These are phyloP conservation scores for Calamus simplicifolius DNA, from an alignment of 176 grass and related monocot species.

Conservation along the genomic window DNA sequence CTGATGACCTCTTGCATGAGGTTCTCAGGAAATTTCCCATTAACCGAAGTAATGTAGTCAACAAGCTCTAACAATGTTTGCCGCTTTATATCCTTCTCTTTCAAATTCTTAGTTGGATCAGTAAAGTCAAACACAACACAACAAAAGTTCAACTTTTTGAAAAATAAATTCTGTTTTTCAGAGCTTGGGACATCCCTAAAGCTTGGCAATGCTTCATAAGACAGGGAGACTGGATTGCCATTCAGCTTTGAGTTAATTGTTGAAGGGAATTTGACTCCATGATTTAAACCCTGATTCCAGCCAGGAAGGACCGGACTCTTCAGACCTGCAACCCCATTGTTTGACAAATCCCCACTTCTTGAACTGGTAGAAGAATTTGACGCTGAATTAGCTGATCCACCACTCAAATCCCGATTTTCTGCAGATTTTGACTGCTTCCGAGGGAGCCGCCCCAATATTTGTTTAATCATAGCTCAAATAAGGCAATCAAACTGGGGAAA, in stretches of 20 bases:
- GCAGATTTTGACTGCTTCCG: slow-evolving; percentile 18
- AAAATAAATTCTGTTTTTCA: slow-evolving; percentile 21
- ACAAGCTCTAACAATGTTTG: slow-evolving; percentile 26
- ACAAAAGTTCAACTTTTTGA: slow-evolving; percentile 19
- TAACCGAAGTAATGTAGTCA: slow-evolving; percentile 17
- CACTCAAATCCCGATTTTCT: slow-evolving; percentile 1
- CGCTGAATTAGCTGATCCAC: not conserved
- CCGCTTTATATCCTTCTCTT: slow-evolving; percentile 23
- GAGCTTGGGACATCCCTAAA: slow-evolving; percentile 17
- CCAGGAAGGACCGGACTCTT: not conserved
- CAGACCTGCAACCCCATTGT: not conserved
- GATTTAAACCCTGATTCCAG: slow-evolving; percentile 2
- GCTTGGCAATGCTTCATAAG: slow-evolving; percentile 21
- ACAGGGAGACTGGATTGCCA: slow-evolving; percentile 3
- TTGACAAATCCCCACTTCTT: slow-evolving; percentile 8
- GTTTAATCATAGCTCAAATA: no score
- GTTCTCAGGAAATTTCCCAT: slow-evolving; percentile 22
- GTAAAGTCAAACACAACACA: slow-evolving; percentile 21
- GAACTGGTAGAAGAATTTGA: slow-evolving; percentile 5
- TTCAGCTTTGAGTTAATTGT: slow-evolving; percentile 9
- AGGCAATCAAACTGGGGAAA: no score
- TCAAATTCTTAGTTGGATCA: slow-evolving; percentile 21
- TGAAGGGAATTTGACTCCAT: slow-evolving; percentile 1
- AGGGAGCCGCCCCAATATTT: not conserved
- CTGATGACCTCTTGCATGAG: slow-evolving; percentile 22